A percentile compares a stretch with the other conserved stretches of the same genome.
These are phyloP conservation scores for Haplosporangium sp. DNA, from an alignment of 371 early-diverging fungal genomes.

Conservation along the genomic window DNA sequence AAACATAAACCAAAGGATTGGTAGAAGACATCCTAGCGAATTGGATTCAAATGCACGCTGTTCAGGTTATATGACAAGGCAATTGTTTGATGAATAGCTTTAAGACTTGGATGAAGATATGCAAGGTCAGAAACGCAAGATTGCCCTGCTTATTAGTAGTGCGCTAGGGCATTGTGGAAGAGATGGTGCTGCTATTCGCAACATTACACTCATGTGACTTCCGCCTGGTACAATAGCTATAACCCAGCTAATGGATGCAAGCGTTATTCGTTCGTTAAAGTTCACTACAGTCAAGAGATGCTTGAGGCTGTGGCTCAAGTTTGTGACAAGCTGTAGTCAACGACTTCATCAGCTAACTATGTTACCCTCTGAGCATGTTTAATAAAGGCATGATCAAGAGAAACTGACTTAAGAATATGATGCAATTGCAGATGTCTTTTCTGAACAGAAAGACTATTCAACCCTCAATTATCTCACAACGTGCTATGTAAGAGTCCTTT, in stretches of 20 bases:
- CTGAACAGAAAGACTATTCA: neutral
- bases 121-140: slow-evolving; percentile 5
- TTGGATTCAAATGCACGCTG: no score
- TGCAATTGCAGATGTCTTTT: neutral
- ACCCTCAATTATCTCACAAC: neutral
- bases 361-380: slow-evolving; percentile 7
- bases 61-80: no score
- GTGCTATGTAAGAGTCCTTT: neutral
- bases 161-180: slow-evolving; percentile 11
- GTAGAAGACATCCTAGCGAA: no score
- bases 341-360: neutral
- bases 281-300: slow-evolving; percentile 13
- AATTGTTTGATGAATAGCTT: slow-evolving; percentile 3
- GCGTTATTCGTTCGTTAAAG: slow-evolving; percentile 12
- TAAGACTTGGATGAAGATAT: neutral
- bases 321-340: neutral
- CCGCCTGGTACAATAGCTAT: slow-evolving; percentile 2
- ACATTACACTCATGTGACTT: neutral
- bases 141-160: slow-evolving; percentile 4
- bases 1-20: no score
- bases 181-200: neutral
- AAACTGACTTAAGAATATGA: neutral
- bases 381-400: neutral
- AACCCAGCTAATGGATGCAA: neutral
- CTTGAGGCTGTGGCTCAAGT: neutral